These are phyloP conservation scores for Monoraphidium neglectum DNA, from an alignment of 139 green algal species.

Conservation along the genomic window DNA sequence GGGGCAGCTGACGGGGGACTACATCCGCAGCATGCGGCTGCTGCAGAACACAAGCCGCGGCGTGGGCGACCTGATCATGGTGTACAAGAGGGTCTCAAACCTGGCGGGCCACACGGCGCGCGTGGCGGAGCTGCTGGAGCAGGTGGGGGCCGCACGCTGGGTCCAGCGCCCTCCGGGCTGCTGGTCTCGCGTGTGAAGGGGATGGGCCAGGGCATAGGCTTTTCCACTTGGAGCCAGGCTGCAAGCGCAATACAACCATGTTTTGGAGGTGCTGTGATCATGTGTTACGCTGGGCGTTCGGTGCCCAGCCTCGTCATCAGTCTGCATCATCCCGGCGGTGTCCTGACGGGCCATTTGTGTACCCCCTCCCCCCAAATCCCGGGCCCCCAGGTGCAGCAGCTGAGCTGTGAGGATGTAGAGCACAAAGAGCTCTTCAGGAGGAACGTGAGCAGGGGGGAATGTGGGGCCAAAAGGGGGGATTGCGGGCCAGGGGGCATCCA, in stretches of 20 bases:
- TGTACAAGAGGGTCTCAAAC: constrained; percentile 94
- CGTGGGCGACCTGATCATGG: constrained; percentile 93
- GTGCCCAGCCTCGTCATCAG: too few relatives aligned
- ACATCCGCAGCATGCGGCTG: constrained; percentile 86
- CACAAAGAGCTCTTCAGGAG: constrained; percentile 74
- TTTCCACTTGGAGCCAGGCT: too few relatives aligned
- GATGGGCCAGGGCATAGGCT: too few relatives aligned
- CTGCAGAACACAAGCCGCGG: constrained; percentile 84
- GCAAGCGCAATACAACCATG: too few relatives aligned
- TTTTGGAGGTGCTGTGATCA: too few relatives aligned
- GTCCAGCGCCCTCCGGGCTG: too few relatives aligned
- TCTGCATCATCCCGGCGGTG: too few relatives aligned
- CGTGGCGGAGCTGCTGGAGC: constrained; percentile 92
- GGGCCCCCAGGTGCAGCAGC: constrained; percentile 47
- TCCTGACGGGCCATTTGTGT: too few relatives aligned
- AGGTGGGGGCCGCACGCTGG: constrained; percentile 37
- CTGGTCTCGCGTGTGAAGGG: too few relatives aligned
- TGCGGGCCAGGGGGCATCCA: neutral
- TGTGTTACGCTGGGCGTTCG: too few relatives aligned
- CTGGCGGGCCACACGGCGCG: constrained; percentile 88
- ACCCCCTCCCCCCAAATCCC: too few relatives aligned
- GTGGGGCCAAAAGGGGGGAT: constrained; percentile 28
- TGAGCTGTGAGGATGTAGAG: constrained; percentile 68
- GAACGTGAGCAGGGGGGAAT: constrained; percentile 65
- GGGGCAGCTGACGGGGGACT: constrained; percentile 67